phyloP scores from a whole-genome alignment of 73 alveolate genomes.

The Vitrella brassicaformis region DNA sequence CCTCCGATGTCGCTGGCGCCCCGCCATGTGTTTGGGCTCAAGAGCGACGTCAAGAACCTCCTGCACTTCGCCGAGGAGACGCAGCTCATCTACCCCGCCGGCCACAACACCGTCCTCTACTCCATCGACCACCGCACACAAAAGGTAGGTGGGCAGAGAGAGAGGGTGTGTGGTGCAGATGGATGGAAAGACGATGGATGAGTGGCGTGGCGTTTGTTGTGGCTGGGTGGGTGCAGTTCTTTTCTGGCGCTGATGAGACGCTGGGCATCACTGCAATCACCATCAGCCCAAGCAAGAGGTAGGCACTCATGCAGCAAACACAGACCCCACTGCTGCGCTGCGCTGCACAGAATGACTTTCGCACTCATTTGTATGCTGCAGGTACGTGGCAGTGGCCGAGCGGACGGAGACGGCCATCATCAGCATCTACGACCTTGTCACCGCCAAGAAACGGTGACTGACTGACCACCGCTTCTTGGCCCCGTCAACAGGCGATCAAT shows the following conservation, averaged over 20 bases:
- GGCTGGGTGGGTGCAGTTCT: too few species aligned
- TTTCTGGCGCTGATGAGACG: conserved; percentile 62
- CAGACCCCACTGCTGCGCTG: too few species aligned
- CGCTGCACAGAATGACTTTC: too few species aligned
- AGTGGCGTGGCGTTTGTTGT: too few species aligned
- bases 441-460: conserved; percentile 50
- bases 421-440: conserved; percentile 48
- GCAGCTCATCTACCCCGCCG: conserved; percentile 70
- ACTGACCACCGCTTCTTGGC: too few species aligned
- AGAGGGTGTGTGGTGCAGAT: not conserved
- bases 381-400: conserved; percentile 56
- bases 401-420: conserved; percentile 62
- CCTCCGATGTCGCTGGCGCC: not conserved
- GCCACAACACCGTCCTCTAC: conserved; percentile 76
- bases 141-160: conserved; percentile 13
- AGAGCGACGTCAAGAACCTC: not conserved
- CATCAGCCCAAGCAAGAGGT: conserved; percentile 47
- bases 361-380: not conserved
- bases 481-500: too few species aligned
- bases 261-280: conserved; percentile 65
- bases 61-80: conserved; percentile 24
- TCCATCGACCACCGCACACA: conserved; percentile 57
- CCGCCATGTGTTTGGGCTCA: not conserved
- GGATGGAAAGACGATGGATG: not conserved
- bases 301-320: not conserved